Conservation (phyloP, 2,329 filamentous ascomycete species). For the Claviceps pazoutovae region DNA sequence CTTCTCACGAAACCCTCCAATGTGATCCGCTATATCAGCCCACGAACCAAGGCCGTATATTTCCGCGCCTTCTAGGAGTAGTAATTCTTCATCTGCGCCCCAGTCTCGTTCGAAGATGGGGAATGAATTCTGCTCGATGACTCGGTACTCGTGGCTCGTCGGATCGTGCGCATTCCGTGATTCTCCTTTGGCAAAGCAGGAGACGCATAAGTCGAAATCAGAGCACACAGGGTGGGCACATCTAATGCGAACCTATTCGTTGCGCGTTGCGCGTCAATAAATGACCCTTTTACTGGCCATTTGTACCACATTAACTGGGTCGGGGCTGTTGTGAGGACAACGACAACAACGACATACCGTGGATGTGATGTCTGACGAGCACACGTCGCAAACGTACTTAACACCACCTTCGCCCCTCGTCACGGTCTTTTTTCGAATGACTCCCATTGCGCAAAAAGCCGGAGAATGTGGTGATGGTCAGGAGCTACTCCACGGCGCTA, state of each 20-base stretch:
- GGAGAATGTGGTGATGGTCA: not conserved
- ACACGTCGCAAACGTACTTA: conserved; percentile 96
- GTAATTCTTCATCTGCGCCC: conserved; percentile 94
- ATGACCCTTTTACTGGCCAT: not conserved
- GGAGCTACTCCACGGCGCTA: not conserved
- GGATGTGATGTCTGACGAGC: conserved; percentile 90
- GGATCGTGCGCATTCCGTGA: conserved; percentile 76
- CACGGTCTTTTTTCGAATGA: conserved; percentile 91
- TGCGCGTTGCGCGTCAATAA: conserved; percentile 6
- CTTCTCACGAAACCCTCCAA: conserved; percentile 85
- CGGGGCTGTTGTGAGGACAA: conserved; percentile 19
- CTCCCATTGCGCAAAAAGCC: conserved; percentile 49
- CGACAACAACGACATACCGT: conserved; percentile 49
- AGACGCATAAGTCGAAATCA: conserved; percentile 94
- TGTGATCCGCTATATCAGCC: conserved; percentile 96
- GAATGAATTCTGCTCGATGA: conserved; percentile 97
- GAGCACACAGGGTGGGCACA: conserved; percentile 73
- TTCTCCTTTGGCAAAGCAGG: conserved; percentile 78
- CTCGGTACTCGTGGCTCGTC: conserved; percentile 71
- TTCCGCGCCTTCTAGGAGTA: conserved; percentile 85
- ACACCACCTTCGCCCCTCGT: conserved; percentile 73
- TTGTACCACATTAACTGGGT: not conserved
- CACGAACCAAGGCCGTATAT: conserved; percentile 94
- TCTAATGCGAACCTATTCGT: conserved; percentile 70
- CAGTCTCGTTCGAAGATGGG: conserved; percentile 91